Percentiles rank a stretch among this genome's conserved stretches.
Evolutionary conservation across 768 basidiomycete genomes (phyloP).

Genomic region (Chlorophyllum brunneum): DNA sequence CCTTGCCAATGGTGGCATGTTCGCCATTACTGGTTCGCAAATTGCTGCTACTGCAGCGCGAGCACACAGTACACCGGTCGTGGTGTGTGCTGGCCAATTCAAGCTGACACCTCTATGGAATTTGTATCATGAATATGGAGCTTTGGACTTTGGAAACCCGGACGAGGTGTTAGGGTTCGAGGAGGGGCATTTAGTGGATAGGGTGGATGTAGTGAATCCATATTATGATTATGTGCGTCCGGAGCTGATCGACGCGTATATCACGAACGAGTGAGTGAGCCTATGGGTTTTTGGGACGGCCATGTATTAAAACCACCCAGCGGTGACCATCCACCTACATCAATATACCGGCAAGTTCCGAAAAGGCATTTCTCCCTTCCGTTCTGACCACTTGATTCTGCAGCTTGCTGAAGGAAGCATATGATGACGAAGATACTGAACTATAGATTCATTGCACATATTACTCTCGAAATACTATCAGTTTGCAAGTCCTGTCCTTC

Average conservation of each 20-base stretch:
- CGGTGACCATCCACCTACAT: conserved; percentile 94
- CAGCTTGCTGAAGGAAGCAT: conserved; percentile 88
- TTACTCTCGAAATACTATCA: conserved; percentile 15
- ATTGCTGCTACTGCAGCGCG: conserved; percentile 84
- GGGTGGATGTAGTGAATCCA: conserved; percentile 92
- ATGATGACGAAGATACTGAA: conserved; percentile 92
- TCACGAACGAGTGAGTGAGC: conserved; percentile 93
- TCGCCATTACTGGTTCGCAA: conserved; percentile 82
- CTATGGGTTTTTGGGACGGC: too few relatives aligned
- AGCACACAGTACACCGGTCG: conserved; percentile 87
- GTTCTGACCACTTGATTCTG: conserved; percentile 16
- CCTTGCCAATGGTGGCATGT: conserved; percentile 95
- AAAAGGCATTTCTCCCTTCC: neutral
- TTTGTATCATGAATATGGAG: conserved; percentile 81
- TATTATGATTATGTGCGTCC: conserved; percentile 95
- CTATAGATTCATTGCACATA: conserved; percentile 38
- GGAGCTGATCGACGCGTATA: conserved; percentile 88
- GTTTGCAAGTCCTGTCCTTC: neutral
- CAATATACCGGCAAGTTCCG: conserved; percentile 72
- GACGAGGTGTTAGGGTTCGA: conserved; percentile 65
- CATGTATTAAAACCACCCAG: conserved; percentile 36
- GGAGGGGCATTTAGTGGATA: conserved; percentile 75
- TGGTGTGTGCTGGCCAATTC: conserved; percentile 94
- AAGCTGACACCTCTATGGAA: conserved; percentile 93
- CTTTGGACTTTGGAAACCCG: conserved; percentile 74